Evolutionary conservation across 139 green algal species (phyloP), one percentile per base, ranked within the genome.

Genomic region (Zygnema cylindricum): DNA sequence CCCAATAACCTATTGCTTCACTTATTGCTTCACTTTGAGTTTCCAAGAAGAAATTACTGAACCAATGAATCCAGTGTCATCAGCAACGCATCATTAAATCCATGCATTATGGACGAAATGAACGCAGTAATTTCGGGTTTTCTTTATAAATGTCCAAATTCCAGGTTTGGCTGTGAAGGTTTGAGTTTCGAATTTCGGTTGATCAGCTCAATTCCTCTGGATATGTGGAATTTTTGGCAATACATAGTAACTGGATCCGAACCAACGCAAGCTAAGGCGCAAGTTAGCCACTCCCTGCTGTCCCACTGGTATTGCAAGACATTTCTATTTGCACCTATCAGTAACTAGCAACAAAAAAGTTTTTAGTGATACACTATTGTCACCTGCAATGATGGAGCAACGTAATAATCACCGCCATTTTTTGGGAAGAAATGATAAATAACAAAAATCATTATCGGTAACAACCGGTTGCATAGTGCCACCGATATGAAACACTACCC

Each of bases 11-110:
- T n/a, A n/a, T n/a, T n/a, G n/a, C n/a, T n/a, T n/a, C n/a, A n/a
- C n/a, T n/a, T n/a, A n/a, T n/a, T n/a, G n/a, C n/a, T n/a, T n/a
- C n/a, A n/a, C n/a, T n/a, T n/a, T n/a, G n/a, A n/a, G n/a, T n/a
- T n/a, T n/a, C n/a, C n/a, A n/a, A n/a, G n/a, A n/a, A n/a, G n/a
- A n/a, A n/a, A n/a, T n/a, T n/a, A n/a, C n/a, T n/a, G n/a, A n/a
- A n/a, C n/a, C n/a, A n/a, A n/a, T n/a, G n/a, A n/a, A n/a, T n/a
- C n/a, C n/a, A n/a, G n/a, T n/a, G n/a, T n/a, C 11, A 16, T 16
- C 35, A 85, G 78, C 16, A 85, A 79, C 16, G 39, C 35, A 71
- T 16, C 39, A 21, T 16, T 22, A 33, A 82, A 82, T 69, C 25
- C 23, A 82, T 36, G n/a, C 75, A 23, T 69, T 22, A 33, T 82